A percentile compares a stretch with the other conserved stretches of the same genome.
phyloP scores from a whole-genome alignment of 1,284 basidiomycete genomes.

The Cryptococcus sp. region DNA sequence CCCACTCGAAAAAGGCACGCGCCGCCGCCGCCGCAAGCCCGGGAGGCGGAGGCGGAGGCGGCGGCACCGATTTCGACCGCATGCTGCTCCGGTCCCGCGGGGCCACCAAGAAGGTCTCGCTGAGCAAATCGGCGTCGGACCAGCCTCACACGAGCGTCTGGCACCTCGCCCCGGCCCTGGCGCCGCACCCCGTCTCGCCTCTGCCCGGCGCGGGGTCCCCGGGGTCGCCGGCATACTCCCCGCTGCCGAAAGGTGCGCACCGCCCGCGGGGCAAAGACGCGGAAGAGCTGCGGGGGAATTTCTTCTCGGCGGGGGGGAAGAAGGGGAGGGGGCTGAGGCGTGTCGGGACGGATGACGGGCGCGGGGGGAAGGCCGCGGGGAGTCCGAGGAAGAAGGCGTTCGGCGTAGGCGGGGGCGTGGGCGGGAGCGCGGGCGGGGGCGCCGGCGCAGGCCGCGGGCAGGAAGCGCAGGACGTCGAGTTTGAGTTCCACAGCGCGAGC shows the following conservation, averaged over 20 bases:
- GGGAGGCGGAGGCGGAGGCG: neutral
- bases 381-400: slow-evolving; percentile 25
- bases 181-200: slow-evolving; percentile 1
- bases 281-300: slow-evolving; percentile 52
- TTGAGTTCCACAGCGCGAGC: slow-evolving; percentile 42
- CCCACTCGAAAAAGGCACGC: slow-evolving; percentile 61
- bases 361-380: too few relatives aligned
- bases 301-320: slow-evolving; percentile 24
- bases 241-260: too few relatives aligned
- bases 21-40: neutral
- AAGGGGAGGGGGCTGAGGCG: slow-evolving; percentile 23
- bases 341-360: slow-evolving; percentile 24
- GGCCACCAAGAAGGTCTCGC: slow-evolving; percentile 29
- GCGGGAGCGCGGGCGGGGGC: slow-evolving; percentile 34
- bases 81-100: slow-evolving; percentile 54
- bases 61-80: slow-evolving; percentile 70
- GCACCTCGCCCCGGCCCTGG: slow-evolving; percentile 23
- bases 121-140: slow-evolving; percentile 18
- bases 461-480: slow-evolving; percentile 48
- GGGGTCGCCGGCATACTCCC: too few relatives aligned
- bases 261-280: neutral
- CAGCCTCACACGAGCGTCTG: slow-evolving; percentile 26
- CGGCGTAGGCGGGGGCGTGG: too few relatives aligned
- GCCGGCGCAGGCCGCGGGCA: too few relatives aligned
- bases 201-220: too few relatives aligned